These are phyloP conservation scores for Lecanosticta acicola DNA, from an alignment of 2,329 filamentous ascomycete genomes.

Conservation along the genomic window DNA sequence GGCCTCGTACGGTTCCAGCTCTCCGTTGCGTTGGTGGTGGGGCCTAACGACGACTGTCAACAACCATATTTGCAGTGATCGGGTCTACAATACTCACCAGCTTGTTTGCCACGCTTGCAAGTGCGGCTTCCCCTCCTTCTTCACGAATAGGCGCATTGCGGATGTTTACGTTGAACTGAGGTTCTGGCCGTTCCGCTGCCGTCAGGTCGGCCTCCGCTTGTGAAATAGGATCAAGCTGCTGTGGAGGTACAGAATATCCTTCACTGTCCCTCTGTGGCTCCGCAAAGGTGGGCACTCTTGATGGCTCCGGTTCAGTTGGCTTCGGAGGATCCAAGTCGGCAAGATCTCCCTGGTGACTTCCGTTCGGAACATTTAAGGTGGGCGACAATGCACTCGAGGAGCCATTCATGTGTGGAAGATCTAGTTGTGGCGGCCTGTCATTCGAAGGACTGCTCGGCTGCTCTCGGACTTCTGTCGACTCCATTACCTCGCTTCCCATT, in stretches of 20 bases:
- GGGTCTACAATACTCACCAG: too few species aligned
- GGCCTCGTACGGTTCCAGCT: constrained; percentile 73
- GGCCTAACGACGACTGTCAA: too few species aligned
- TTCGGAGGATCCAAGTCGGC: constrained; percentile 32
- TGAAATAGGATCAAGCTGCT: constrained; percentile 56
- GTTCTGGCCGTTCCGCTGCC: constrained; percentile 51
- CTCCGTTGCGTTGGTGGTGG: constrained; percentile 48
- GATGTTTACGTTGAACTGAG: constrained; percentile 73
- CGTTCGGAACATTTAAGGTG: constrained; percentile 23
- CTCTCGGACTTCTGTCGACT: constrained; percentile 16
- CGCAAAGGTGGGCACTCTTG: constrained; percentile 16
- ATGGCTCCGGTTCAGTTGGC: constrained; percentile 17
- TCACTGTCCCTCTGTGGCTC: constrained; percentile 60
- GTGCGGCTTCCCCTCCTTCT: constrained; percentile 62
- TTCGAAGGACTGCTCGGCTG: constrained; percentile 9
- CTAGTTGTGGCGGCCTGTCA: constrained; percentile 12
- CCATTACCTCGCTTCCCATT: constrained; percentile 29
- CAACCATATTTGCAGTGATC: too few species aligned
- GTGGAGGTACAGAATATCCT: constrained; percentile 67
- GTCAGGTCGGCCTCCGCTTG: constrained; percentile 65
- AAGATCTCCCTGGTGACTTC: constrained; percentile 31
- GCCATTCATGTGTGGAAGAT: constrained; percentile 21
- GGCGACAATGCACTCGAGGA: constrained; percentile 13
- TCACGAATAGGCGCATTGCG: constrained; percentile 71
- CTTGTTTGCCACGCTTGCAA: constrained; percentile 70